phyloP scores from a whole-genome alignment of 257 asterid species.

The Solanum rostratum region DNA sequence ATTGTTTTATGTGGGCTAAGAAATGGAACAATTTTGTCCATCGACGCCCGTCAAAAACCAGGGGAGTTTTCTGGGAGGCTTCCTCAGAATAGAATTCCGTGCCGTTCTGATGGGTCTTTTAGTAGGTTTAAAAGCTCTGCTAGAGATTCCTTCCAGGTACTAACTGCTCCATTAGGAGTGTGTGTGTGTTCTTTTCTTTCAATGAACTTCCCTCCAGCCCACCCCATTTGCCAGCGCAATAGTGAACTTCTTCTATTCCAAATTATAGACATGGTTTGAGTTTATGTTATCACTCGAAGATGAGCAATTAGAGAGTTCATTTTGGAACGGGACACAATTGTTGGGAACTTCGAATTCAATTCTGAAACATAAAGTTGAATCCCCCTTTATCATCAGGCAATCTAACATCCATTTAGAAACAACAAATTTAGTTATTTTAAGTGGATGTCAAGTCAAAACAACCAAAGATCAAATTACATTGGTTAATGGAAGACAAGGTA shows the following conservation, averaged over 20 bases:
- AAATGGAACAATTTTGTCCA: conserved; percentile 62
- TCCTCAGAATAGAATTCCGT: conserved; percentile 1
- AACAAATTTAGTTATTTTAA: background rate
- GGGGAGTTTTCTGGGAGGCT: conserved; percentile 22
- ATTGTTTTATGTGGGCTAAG: conserved; percentile 70
- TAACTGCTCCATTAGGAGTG: background rate
- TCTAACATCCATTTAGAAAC: background rate
- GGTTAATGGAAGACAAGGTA: background rate
- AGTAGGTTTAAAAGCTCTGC: conserved; percentile 4
- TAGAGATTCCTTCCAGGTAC: conserved; percentile 13
- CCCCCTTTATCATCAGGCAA: background rate
- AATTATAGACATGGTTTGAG: background rate
- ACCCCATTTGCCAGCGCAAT: background rate
- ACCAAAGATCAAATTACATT: background rate
- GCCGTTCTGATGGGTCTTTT: background rate
- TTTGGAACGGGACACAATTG: background rate
- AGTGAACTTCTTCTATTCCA: background rate
- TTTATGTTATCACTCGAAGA: background rate
- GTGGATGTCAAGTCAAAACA: background rate
- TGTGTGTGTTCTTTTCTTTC: background rate
- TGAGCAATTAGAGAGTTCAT: background rate
- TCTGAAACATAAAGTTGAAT: background rate
- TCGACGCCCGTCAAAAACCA: conserved; percentile 74
- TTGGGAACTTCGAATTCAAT: background rate
- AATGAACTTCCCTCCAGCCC: background rate